Evolutionary conservation across 208 protist species (phyloP).

Genomic region (Crithidia acanthocephali): DNA sequence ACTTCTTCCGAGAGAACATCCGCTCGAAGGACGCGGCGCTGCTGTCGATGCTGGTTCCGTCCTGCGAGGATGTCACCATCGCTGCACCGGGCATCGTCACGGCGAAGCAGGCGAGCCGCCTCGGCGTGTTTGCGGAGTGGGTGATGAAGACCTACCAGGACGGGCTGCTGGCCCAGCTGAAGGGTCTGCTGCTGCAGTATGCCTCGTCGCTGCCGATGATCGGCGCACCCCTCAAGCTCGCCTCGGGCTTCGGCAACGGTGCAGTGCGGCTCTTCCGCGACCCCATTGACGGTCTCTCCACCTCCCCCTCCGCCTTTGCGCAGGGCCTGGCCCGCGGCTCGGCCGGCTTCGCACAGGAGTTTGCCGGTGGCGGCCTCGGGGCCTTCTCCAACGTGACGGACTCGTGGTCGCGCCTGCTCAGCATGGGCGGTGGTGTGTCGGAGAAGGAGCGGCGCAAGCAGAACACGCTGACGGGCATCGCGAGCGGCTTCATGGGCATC

Average conservation of each 20-base stretch:
- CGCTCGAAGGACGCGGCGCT: conserved; percentile 69
- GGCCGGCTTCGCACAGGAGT: conserved; percentile 62
- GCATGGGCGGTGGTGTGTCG: conserved; percentile 55
- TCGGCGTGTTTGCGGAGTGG: conserved; percentile 76
- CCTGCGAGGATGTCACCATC: conserved; percentile 82
- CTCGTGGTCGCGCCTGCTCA: conserved; percentile 71
- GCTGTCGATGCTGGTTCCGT: conserved; percentile 83
- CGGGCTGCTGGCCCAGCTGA: conserved; percentile 62
- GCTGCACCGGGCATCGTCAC: conserved; percentile 72
- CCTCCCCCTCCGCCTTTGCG: conserved; percentile 77
- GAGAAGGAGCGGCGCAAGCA: conserved; percentile 58
- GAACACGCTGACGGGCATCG: conserved; percentile 64
- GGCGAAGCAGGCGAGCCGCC: conserved; percentile 55
- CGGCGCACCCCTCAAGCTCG: conserved; percentile 81
- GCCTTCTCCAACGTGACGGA: conserved; percentile 86
- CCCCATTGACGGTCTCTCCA: conserved; percentile 75
- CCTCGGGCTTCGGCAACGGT: conserved; percentile 75
- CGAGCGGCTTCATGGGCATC: conserved; percentile 79
- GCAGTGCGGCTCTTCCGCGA: conserved; percentile 86
- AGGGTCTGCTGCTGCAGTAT: conserved; percentile 85
- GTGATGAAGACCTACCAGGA: conserved; percentile 76
- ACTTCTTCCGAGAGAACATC: conserved; percentile 86
- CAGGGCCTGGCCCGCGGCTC: conserved; percentile 76
- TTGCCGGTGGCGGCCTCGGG: conserved; percentile 77
- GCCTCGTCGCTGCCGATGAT: conserved; percentile 88